Evolutionary conservation across 2,329 filamentous ascomycete species (phyloP), one percentile per base, ranked within the genome.

Genomic region (Aspergillus pseudoviridinutans): DNA sequence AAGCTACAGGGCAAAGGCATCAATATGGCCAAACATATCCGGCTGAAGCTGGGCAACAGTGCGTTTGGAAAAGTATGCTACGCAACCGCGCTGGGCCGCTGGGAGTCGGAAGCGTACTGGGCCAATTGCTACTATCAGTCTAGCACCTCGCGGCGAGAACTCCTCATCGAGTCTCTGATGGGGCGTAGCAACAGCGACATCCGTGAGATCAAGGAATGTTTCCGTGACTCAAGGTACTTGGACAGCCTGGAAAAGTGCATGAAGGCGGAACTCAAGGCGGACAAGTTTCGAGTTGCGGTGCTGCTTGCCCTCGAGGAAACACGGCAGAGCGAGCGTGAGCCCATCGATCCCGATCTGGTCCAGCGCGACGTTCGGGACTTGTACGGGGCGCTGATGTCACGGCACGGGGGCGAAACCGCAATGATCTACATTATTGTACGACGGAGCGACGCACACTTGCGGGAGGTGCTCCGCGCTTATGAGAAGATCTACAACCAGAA

Each of bases 41-140:
- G 77, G 8, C 66, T 78, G 53, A 77, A 76, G 55, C 68, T 77
- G 1, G 76, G 76, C 20, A 87, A 85, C 65, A 69, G 65, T 28
- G 61, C 70, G 32, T 87, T 97, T 64, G 93, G 92, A 76, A 97
- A 97, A 76, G 89, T 90, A 6, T 92, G 89, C 68, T 97, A 97
- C 73, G 87, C 92, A 3, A 92, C 91, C 2, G 92, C 93, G 0
- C 83, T 97, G 0, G 94, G 94, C 9, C 84, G 84, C 53, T 97
- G 92, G 87, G 94, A 97, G 77, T 88, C 87, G 65, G 94, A 99
- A 74, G 91, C 91, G 0, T 96, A 96, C 80, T 99, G 94, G 92
- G 92, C 93, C 58, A 97, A 97, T 73, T 96, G 91, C 75, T 97
- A 92, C 87, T 97, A 97, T 76, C 93, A 97, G 71, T 87, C 88